phyloP scores from a whole-genome alignment of 148 eudicot genomes.

The Suaeda aralocaspica region DNA sequence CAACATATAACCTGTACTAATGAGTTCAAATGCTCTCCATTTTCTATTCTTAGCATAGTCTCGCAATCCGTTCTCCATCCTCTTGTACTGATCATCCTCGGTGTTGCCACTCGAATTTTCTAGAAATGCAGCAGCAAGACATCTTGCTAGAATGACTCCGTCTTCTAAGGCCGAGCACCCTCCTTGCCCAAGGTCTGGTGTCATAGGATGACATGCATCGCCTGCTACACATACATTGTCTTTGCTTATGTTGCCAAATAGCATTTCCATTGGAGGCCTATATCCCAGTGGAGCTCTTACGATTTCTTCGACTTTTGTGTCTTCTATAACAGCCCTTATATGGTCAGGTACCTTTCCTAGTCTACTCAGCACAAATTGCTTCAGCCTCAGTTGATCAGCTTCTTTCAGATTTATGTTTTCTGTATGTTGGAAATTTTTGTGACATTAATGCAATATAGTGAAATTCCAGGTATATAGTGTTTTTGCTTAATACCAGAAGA shows the following conservation, averaged over 20 bases:
- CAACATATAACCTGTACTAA: conserved; percentile 35
- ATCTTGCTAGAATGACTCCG: conserved; percentile 39
- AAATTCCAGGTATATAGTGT: no score
- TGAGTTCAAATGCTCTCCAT: conserved; percentile 49
- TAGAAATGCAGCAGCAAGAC: conserved; percentile 33
- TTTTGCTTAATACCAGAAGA: no score
- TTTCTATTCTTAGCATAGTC: conserved; percentile 39
- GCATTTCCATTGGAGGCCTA: conserved; percentile 44
- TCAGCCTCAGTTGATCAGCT: conserved; percentile 43
- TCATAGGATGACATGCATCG: conserved; percentile 63
- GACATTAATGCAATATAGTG: no score
- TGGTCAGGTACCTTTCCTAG: conserved; percentile 44
- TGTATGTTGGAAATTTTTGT: no score
- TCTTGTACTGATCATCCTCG: conserved; percentile 21
- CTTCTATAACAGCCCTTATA: conserved; percentile 26
- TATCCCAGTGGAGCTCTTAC: conserved; percentile 32
- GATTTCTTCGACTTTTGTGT: conserved; percentile 30
- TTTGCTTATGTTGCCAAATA: conserved; percentile 45
- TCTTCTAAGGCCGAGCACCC: conserved; percentile 57
- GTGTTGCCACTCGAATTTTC: neutral
- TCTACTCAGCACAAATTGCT: conserved; percentile 48
- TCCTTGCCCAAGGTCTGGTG: conserved; percentile 69
- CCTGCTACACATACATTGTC: conserved; percentile 55
- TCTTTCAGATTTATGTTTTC: conserved; percentile 25
- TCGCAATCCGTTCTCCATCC: conserved; percentile 31